Conservation (phyloP, 1,284 basidiomycete genomes). For the Entoloma clypeatum region DNA sequence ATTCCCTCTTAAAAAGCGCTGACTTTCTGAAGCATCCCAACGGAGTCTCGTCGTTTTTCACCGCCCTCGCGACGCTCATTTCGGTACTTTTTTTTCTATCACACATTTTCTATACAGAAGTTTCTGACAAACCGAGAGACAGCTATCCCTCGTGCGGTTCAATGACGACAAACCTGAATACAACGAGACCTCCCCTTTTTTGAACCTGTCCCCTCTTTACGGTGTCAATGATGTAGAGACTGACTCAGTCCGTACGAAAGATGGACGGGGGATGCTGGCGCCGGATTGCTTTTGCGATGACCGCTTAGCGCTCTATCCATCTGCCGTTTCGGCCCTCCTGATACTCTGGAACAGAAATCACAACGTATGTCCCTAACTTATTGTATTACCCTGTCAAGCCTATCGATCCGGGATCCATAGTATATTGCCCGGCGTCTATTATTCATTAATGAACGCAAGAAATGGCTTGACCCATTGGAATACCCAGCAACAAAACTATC, state of each 20-base stretch:
- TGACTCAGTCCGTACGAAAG: conserved; percentile 16
- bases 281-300: conserved; percentile 22
- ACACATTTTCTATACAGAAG: not conserved
- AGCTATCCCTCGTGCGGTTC: conserved; percentile 17
- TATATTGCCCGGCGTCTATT: conserved; percentile 19
- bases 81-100: conserved; percentile 7
- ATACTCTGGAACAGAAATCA: conserved; percentile 24
- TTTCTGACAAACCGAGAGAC: not conserved
- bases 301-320: conserved; percentile 13
- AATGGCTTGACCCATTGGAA: conserved; percentile 16
- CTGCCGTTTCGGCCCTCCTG: conserved; percentile 17
- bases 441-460: conserved; percentile 17
- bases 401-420: conserved; percentile 5
- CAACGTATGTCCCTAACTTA: conserved; percentile 17
- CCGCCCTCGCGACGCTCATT: conserved; percentile 9
- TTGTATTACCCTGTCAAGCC: not conserved
- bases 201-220: conserved; percentile 23
- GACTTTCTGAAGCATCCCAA: conserved; percentile 9
- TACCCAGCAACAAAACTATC: conserved; percentile 3
- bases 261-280: conserved; percentile 20
- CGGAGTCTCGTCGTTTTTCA: conserved; percentile 8
- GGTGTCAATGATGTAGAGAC: conserved; percentile 16
- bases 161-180: conserved; percentile 4
- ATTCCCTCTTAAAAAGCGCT: conserved; percentile 6
- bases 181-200: conserved; percentile 16